phyloP scores from a whole-genome alignment of 768 basidiomycete species.

The Gymnopilus dilepis region DNA sequence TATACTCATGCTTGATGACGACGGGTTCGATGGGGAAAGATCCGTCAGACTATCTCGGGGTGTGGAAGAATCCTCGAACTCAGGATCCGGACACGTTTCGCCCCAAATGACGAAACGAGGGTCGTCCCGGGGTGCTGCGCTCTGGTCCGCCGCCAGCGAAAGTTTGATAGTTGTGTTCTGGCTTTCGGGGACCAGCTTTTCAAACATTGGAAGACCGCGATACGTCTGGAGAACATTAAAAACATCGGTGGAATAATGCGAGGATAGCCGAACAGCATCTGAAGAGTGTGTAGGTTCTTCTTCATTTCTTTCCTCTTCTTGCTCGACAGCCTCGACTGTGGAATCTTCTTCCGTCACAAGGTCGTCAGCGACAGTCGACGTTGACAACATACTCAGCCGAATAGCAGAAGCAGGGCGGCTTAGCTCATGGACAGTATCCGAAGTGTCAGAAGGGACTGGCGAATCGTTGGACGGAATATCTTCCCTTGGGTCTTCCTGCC shows the following conservation, averaged over 20 bases:
- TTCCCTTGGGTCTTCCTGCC: slow-evolving; percentile 47
- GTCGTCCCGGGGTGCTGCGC: slow-evolving; percentile 80
- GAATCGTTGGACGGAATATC: slow-evolving; percentile 23
- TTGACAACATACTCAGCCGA: slow-evolving; percentile 27
- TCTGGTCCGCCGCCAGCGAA: slow-evolving; percentile 68
- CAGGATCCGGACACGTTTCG: slow-evolving; percentile 45
- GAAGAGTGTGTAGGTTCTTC: slow-evolving; percentile 39
- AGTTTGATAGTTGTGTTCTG: slow-evolving; percentile 71
- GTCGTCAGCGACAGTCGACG: slow-evolving; percentile 7
- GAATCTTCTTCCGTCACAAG: background rate
- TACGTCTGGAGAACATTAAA: slow-evolving; percentile 86
- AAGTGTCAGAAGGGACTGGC: slow-evolving; percentile 18
- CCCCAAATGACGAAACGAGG: slow-evolving; percentile 95
- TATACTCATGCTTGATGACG: slow-evolving; percentile 37
- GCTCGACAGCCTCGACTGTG: background rate
- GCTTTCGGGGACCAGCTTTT: slow-evolving; percentile 61
- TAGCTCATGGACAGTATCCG: slow-evolving; percentile 21
- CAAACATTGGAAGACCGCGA: slow-evolving; percentile 74
- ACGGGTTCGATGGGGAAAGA: slow-evolving; percentile 30
- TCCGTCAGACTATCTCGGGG: slow-evolving; percentile 43
- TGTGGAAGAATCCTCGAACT: slow-evolving; percentile 36
- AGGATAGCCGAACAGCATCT: slow-evolving; percentile 53
- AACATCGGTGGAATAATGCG: slow-evolving; percentile 73
- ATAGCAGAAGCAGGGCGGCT: slow-evolving; percentile 37
- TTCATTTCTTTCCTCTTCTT: slow-evolving; percentile 12